A percentile compares a stretch with the other conserved stretches of the same genome.
Conservation (phyloP, 139 green algal species). For the Parachlorella kessleri region DNA sequence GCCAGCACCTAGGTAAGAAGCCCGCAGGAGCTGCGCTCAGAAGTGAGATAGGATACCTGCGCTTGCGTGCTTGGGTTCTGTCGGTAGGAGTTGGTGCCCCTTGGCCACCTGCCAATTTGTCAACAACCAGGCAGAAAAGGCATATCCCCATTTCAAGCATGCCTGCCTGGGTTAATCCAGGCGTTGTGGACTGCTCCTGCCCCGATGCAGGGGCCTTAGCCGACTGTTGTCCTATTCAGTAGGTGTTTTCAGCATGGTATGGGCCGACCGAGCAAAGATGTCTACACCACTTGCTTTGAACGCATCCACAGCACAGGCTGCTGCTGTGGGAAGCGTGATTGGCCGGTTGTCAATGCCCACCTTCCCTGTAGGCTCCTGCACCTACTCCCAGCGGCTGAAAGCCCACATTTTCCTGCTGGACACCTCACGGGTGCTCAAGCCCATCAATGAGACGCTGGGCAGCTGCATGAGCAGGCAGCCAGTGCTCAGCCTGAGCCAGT, state of each 20-base stretch:
- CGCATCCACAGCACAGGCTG: not conserved
- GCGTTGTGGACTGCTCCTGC: not conserved
- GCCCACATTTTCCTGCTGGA: not conserved
- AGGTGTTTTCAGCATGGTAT: not conserved
- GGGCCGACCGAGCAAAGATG: not conserved
- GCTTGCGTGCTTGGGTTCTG: not conserved
- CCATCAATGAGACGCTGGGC: not conserved
- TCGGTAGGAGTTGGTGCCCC: no score
- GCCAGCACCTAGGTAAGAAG: not conserved
- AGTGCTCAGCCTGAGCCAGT: not conserved
- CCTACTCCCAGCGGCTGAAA: not conserved
- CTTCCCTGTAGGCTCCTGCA: not conserved
- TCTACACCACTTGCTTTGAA: not conserved
- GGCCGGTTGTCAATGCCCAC: not conserved
- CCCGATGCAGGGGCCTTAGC: not conserved
- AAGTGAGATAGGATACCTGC: not conserved
- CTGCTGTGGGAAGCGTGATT: not conserved
- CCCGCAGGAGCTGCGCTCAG: not conserved
- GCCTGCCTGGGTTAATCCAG: not conserved
- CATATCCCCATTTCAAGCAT: not conserved
- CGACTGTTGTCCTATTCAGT: not conserved
- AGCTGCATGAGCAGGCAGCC: not conserved
- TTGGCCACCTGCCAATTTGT: no score
- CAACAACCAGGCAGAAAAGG: no score
- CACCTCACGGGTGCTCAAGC: not conserved